A percentile compares a stretch with the other conserved stretches of the same genome.
phyloP scores from a whole-genome alignment of 2,329 filamentous ascomycete species.

The Colletotrichum truncatum region DNA sequence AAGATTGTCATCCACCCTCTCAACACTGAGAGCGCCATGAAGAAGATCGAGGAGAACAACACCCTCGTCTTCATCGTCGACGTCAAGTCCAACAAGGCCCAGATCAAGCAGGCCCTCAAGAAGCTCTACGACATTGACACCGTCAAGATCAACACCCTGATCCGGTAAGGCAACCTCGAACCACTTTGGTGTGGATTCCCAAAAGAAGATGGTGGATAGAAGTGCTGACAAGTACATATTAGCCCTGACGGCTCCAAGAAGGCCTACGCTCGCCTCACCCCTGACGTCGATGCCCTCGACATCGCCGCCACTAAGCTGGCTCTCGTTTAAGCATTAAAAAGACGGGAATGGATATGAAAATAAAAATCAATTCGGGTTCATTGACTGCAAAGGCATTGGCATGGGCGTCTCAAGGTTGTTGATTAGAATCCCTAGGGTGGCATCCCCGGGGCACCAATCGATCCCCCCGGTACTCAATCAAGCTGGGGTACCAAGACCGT shows the following conservation, averaged over 20 bases:
- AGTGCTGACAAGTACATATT: slow-evolving; percentile 30
- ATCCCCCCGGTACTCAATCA: slow-evolving; percentile 20
- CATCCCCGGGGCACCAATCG: slow-evolving; percentile 24
- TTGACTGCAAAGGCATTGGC: slow-evolving; percentile 30
- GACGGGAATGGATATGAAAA: slow-evolving; percentile 2
- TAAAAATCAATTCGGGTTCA: slow-evolving; percentile 28
- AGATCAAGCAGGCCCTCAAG: slow-evolving; percentile 98
- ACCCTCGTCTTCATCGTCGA: slow-evolving; percentile 98
- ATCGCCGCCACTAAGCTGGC: slow-evolving; percentile 99
- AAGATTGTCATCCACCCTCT: slow-evolving; percentile 98
- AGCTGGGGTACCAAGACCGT: slow-evolving; percentile 20
- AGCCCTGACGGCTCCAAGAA: slow-evolving; percentile 98
- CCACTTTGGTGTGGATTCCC: neutral
- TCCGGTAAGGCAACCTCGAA: slow-evolving; percentile 72
- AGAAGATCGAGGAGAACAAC: slow-evolving; percentile 99
- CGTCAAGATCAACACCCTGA: slow-evolving; percentile 99
- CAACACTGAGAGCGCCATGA: slow-evolving; percentile 99
- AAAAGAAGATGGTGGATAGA: neutral
- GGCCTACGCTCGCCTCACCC: slow-evolving; percentile 94
- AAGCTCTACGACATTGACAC: slow-evolving; percentile 99
- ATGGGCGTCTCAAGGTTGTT: slow-evolving; percentile 33
- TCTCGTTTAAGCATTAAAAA: slow-evolving; percentile 78
- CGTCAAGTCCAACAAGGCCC: slow-evolving; percentile 98
- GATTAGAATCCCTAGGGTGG: slow-evolving; percentile 23
- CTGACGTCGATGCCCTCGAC: slow-evolving; percentile 98